These are phyloP conservation scores for Colletotrichum acutatum DNA, from an alignment of 2,329 filamentous ascomycete genomes.

Conservation along the genomic window DNA sequence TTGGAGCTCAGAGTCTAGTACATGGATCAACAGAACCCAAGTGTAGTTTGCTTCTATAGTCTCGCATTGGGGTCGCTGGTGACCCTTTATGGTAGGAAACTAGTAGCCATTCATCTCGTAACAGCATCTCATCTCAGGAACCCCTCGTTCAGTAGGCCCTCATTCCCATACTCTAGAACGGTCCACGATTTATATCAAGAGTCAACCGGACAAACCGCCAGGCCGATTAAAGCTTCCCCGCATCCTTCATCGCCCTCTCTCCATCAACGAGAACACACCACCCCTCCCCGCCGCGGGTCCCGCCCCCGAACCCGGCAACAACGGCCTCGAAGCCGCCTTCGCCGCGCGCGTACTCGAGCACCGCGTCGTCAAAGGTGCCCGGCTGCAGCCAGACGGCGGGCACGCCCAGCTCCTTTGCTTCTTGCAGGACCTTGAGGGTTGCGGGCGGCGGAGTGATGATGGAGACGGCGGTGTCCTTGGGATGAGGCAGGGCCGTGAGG, in stretches of 20 bases:
- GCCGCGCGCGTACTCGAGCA: slow-evolving; percentile 73
- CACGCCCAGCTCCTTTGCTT: slow-evolving; percentile 80
- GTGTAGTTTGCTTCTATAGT: not conserved
- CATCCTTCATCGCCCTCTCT: slow-evolving; percentile 69
- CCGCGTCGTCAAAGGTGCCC: slow-evolving; percentile 83
- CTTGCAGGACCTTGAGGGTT: slow-evolving; percentile 78
- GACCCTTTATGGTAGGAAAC: not conserved
- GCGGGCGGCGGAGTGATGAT: slow-evolving; percentile 88
- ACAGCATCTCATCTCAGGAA: not conserved
- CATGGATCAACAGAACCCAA: not conserved
- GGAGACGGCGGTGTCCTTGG: slow-evolving; percentile 79
- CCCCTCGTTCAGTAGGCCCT: not conserved
- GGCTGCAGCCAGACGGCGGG: slow-evolving; percentile 90
- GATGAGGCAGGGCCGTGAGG: slow-evolving; percentile 72
- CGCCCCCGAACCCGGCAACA: slow-evolving; percentile 72
- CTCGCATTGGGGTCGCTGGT: not conserved
- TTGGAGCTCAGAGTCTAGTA: too few species aligned
- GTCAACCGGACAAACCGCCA: not conserved
- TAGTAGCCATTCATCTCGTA: slow-evolving; percentile 10
- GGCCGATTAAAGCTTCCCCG: slow-evolving; percentile 59
- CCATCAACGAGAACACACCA: slow-evolving; percentile 93
- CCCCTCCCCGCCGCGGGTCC: slow-evolving; percentile 70
- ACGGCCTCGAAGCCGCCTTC: slow-evolving; percentile 75
- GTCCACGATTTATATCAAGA: not conserved
- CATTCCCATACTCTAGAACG: not conserved